Percentiles rank a stretch among this genome's conserved stretches.
Evolutionary conservation across 352 stramenopile species (phyloP).

Genomic region (Phytopythium montanum): DNA sequence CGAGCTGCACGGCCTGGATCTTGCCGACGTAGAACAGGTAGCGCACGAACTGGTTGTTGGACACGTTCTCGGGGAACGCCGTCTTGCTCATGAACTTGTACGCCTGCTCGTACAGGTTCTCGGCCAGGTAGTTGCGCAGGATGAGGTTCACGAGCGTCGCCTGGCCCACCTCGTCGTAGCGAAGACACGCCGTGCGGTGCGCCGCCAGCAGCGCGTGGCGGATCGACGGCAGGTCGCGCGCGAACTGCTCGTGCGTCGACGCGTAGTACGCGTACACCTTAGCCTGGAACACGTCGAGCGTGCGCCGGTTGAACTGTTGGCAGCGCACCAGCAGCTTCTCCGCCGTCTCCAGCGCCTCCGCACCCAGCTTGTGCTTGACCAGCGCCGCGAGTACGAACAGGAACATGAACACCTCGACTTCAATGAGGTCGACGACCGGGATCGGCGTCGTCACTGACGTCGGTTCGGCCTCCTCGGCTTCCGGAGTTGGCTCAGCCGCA

Average conservation of each 20-base stretch:
- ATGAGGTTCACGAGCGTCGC: slow-evolving; percentile 90
- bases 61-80: slow-evolving; percentile 86
- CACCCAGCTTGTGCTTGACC: slow-evolving; percentile 61
- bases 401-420: slow-evolving; percentile 86
- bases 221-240: slow-evolving; percentile 50
- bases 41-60: slow-evolving; percentile 98
- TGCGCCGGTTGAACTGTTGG: slow-evolving; percentile 79
- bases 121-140: slow-evolving; percentile 86
- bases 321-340: slow-evolving; percentile 55
- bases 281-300: slow-evolving; percentile 72
- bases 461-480: slow-evolving; percentile 19
- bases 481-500: slow-evolving; percentile 10
- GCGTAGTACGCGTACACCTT: slow-evolving; percentile 81
- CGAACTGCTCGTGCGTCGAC: slow-evolving; percentile 68
- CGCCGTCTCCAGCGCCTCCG: slow-evolving; percentile 50
- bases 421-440: slow-evolving; percentile 66
- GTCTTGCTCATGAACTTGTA: slow-evolving; percentile 93
- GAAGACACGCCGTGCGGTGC: slow-evolving; percentile 87
- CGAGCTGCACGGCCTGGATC: slow-evolving; percentile 95
- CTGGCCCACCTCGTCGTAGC: slow-evolving; percentile 89
- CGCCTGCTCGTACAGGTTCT: slow-evolving; percentile 91
- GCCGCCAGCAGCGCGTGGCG: slow-evolving; percentile 66
- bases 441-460: slow-evolving; percentile 1
- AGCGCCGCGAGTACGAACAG: slow-evolving; percentile 70
- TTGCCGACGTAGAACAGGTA: slow-evolving; percentile 97